Evolutionary conservation across 441 rosid species (phyloP).

Genomic region (Francoa sonchifolia): DNA sequence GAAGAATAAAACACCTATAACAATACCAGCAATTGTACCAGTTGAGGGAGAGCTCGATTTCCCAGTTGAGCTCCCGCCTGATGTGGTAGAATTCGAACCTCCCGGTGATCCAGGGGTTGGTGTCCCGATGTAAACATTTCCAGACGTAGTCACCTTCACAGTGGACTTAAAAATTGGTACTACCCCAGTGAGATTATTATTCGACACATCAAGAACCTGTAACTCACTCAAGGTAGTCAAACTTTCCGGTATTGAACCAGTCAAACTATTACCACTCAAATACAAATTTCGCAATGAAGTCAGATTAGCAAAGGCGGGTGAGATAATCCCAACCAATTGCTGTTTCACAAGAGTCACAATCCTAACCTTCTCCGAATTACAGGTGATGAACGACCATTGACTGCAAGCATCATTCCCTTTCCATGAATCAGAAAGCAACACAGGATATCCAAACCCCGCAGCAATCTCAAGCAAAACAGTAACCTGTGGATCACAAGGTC

Average conservation of each 20-base stretch:
- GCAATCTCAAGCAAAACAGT: constrained; percentile 28
- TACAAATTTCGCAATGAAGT: constrained; percentile 25
- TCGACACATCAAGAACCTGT: constrained; percentile 34
- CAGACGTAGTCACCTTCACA: constrained; percentile 16
- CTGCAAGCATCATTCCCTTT: constrained; percentile 43
- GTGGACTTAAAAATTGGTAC: constrained; percentile 22
- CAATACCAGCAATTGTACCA: constrained; percentile 15
- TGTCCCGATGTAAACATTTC: constrained; percentile 35
- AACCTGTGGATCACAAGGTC: constrained; percentile 42
- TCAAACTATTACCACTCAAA: no score
- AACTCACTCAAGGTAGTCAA: constrained; percentile 41
- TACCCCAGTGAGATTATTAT: constrained; percentile 37
- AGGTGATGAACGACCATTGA: constrained; percentile 33
- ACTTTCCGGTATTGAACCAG: constrained; percentile 42
- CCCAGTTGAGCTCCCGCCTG: constrained; percentile 12
- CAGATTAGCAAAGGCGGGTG: constrained; percentile 27
- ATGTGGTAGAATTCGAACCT: background rate
- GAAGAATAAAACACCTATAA: constrained; percentile 24
- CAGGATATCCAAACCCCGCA: constrained; percentile 30
- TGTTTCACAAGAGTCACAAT: constrained; percentile 25
- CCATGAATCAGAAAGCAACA: constrained; percentile 35
- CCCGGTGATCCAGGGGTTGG: background rate
- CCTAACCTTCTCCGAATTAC: constrained; percentile 24
- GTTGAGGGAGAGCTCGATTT: constrained; percentile 12
- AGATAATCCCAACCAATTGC: constrained; percentile 35